phyloP scores from a whole-genome alignment of 73 alveolate species.

The Stentor coeruleus region DNA sequence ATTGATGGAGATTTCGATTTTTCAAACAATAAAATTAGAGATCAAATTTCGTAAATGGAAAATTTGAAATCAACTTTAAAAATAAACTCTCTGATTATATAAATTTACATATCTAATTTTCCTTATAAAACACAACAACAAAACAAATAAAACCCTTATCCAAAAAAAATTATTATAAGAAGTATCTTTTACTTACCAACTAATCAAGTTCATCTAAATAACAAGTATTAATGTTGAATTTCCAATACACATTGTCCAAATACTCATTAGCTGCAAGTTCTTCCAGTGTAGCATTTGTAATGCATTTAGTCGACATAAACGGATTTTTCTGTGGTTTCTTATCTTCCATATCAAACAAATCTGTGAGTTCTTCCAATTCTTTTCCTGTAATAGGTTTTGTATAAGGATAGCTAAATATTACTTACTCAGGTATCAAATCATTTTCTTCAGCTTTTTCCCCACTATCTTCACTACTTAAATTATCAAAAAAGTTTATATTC shows the following conservation, averaged over 20 bases:
- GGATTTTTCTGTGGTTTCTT: not conserved
- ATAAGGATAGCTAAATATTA: not conserved
- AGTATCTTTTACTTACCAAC: not conserved
- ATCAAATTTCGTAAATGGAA: no score
- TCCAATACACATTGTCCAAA: constrained; percentile 17
- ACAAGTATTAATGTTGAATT: not conserved
- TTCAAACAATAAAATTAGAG: no score
- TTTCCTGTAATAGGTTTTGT: constrained; percentile 19
- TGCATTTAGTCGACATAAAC: not conserved
- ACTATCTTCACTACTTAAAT: not conserved
- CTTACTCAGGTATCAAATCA: constrained; percentile 7
- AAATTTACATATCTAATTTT: no score
- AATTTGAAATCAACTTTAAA: no score
- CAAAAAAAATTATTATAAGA: not conserved
- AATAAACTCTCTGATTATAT: no score
- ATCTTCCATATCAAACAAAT: not conserved
- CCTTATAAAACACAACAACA: no score
- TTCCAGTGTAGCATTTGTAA: constrained; percentile 1
- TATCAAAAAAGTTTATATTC: not conserved
- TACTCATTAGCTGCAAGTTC: not conserved
- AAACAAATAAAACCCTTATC: not conserved
- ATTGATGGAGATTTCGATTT: no score
- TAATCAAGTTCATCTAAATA: not conserved
- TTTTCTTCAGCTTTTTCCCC: not conserved
- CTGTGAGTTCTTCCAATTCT: constrained; percentile 3